A percentile compares a stretch with the other conserved stretches of the same genome.
These are phyloP conservation scores for Mucor indicus DNA, from an alignment of 371 early-diverging fungal species.

Conservation along the genomic window DNA sequence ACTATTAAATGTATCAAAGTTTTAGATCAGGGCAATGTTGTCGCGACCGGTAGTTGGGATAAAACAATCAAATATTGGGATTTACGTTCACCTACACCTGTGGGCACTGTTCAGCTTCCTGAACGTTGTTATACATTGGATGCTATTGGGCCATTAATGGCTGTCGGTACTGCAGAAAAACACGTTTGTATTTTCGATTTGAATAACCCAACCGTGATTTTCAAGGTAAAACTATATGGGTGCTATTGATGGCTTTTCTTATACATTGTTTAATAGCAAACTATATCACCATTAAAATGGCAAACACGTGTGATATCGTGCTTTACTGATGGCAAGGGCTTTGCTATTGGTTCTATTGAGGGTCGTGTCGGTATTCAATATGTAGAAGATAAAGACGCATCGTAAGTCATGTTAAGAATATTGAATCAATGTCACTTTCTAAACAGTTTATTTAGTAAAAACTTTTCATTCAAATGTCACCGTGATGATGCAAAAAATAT, in stretches of 20 bases:
- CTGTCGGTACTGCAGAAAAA: constrained; percentile 41
- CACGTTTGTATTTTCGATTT: constrained; percentile 74
- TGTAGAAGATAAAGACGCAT: constrained; percentile 73
- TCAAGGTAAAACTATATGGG: constrained; percentile 45
- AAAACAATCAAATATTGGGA: constrained; percentile 95
- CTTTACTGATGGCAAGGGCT: constrained; percentile 78
- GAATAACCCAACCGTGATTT: constrained; percentile 72
- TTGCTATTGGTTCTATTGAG: constrained; percentile 88
- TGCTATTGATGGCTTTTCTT: not conserved
- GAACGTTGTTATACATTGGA: constrained; percentile 94
- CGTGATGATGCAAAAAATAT: constrained; percentile 73
- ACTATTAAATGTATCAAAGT: constrained; percentile 74
- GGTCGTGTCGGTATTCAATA: constrained; percentile 92
- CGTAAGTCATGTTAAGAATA: constrained; percentile 38
- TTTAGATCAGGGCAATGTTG: constrained; percentile 57
- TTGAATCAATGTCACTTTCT: not conserved
- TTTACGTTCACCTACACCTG: constrained; percentile 68
- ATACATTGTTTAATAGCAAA: constrained; percentile 43
- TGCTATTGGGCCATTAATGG: constrained; percentile 22
- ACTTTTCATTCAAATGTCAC: constrained; percentile 96
- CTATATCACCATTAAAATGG: constrained; percentile 80
- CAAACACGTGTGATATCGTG: constrained; percentile 81
- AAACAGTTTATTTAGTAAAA: constrained; percentile 40
- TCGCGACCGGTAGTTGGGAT: constrained; percentile 89
- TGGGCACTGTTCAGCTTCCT: constrained; percentile 69